Percentiles rank a stretch among this genome's conserved stretches.
Conservation (phyloP, 352 stramenopile genomes). For the Aphanomyces astaci region DNA sequence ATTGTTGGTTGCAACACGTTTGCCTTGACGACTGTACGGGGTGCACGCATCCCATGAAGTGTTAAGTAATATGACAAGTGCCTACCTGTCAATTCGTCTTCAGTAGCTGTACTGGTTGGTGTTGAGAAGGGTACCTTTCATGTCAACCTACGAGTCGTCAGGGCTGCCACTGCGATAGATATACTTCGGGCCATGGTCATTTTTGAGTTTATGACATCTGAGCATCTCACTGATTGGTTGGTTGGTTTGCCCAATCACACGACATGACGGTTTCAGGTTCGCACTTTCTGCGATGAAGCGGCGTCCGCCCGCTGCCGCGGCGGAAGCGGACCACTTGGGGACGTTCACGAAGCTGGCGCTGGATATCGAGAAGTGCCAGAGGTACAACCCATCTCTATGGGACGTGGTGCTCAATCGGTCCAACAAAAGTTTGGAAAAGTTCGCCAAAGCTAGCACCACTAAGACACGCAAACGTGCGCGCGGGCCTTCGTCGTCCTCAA, state of each 20-base stretch:
- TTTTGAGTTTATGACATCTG: background rate
- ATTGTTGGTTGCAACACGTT: background rate
- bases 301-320: background rate
- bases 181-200: no score
- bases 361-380: conserved; percentile 1
- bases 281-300: background rate
- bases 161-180: no score
- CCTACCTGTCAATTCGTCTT: background rate
- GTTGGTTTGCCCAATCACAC: background rate
- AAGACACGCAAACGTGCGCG: background rate
- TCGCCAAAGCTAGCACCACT: background rate
- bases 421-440: background rate
- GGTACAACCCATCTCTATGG: conserved; percentile 8
- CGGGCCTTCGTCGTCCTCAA: background rate
- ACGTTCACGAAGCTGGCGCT: conserved; percentile 7
- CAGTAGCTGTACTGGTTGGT: no score
- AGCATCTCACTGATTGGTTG: background rate
- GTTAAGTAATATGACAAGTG: conserved; percentile 13
- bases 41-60: background rate
- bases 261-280: background rate
- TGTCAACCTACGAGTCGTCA: no score
- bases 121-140: no score
- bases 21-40: background rate
- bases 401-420: conserved; percentile 2
- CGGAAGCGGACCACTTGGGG: background rate